Evolutionary conservation across 192 early-diverging fungal species (phyloP).

Genomic region (Coemansia sp.): DNA sequence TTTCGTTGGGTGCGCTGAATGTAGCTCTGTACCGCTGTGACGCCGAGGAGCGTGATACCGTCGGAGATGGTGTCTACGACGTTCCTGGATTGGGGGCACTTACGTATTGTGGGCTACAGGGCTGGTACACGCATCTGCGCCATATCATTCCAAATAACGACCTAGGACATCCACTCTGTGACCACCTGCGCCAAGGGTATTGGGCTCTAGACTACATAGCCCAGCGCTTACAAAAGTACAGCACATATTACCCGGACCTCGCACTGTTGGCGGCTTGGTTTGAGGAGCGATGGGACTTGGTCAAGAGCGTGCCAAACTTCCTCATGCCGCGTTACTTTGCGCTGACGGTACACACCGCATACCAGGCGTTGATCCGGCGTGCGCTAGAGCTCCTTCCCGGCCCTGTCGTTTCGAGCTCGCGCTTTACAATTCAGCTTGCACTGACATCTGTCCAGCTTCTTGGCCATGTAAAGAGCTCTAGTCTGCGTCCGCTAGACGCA

Average conservation of each 20-base stretch:
- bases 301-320: conserved; percentile 77
- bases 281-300: conserved; percentile 63
- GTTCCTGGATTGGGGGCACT: conserved; percentile 83
- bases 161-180: conserved; percentile 89
- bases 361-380: conserved; percentile 65
- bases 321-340: conserved; percentile 95
- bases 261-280: conserved; percentile 73
- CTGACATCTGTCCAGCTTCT: conserved; percentile 86
- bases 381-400: conserved; percentile 66
- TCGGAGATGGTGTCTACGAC: conserved; percentile 80
- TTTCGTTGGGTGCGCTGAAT: conserved; percentile 78
- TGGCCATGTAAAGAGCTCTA: conserved; percentile 79
- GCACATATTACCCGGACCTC: conserved; percentile 22
- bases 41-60: conserved; percentile 84
- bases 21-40: conserved; percentile 81
- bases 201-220: conserved; percentile 93
- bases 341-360: conserved; percentile 73
- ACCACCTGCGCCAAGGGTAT: conserved; percentile 80
- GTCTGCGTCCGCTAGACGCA: conserved; percentile 63
- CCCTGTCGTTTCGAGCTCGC: conserved; percentile 56
- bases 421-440: conserved; percentile 70
- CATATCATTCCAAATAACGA: conserved; percentile 83
- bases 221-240: conserved; percentile 60
- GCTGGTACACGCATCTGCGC: conserved; percentile 81
- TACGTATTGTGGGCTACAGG: conserved; percentile 91